phyloP scores from a whole-genome alignment of 2,329 filamentous ascomycete species.

The Thelonectria discophora region DNA sequence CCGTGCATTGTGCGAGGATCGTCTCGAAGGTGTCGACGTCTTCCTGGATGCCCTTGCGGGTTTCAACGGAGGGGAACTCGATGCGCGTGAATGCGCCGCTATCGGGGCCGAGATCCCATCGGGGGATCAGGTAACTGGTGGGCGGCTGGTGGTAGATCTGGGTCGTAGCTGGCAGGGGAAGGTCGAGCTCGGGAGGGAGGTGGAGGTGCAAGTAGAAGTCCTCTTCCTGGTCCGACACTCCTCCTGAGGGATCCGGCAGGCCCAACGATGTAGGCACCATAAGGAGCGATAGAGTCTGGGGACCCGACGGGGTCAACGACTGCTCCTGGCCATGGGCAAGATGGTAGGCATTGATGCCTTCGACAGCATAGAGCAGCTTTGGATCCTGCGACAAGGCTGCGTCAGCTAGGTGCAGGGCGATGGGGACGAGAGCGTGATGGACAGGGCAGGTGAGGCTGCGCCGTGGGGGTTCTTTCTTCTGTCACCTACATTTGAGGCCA shows the following conservation, averaged over 20 bases:
- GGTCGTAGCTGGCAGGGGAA: conserved; percentile 92
- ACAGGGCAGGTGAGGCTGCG: neutral
- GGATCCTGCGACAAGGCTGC: conserved; percentile 57
- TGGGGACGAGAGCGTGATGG: conserved; percentile 22
- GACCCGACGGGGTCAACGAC: conserved; percentile 82
- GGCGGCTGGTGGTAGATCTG: conserved; percentile 98
- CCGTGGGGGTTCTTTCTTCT: neutral
- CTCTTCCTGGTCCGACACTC: conserved; percentile 73
- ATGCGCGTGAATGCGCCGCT: conserved; percentile 92
- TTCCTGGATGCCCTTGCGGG: conserved; percentile 80
- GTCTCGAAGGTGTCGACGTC: conserved; percentile 97
- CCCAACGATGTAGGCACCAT: conserved; percentile 94
- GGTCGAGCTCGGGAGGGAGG: conserved; percentile 91
- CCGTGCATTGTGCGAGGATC: conserved; percentile 96
- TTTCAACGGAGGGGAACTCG: conserved; percentile 82
- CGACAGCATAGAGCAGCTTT: conserved; percentile 75
- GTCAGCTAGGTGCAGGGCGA: conserved; percentile 24
- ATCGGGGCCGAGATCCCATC: conserved; percentile 91
- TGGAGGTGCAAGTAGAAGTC: conserved; percentile 98
- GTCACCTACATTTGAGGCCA: conserved; percentile 46
- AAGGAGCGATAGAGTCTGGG: conserved; percentile 89
- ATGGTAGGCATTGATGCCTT: conserved; percentile 90
- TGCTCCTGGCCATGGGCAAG: conserved; percentile 87
- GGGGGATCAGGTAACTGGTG: conserved; percentile 89
- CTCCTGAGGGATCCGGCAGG: conserved; percentile 62